These are phyloP conservation scores for Garcia nutans DNA, from an alignment of 345 rosid species.

Conservation along the genomic window DNA sequence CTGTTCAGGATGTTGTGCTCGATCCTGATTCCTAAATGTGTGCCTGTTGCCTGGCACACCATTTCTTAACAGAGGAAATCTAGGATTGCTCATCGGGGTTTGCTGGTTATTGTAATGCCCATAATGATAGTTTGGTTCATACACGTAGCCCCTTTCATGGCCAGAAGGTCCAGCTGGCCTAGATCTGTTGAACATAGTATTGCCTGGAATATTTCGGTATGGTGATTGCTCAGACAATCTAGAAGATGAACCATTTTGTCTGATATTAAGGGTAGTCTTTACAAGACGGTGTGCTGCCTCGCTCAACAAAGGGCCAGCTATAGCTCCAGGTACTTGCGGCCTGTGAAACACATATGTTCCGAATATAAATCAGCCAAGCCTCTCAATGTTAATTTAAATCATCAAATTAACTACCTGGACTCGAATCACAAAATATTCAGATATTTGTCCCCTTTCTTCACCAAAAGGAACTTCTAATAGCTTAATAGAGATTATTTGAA, in stretches of 20 bases:
- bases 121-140: conserved; percentile 42
- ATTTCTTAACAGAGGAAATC: conserved; percentile 40
- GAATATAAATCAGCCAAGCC: not conserved
- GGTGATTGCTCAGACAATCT: conserved; percentile 47
- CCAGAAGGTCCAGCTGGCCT: conserved; percentile 59
- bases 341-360: conserved; percentile 38
- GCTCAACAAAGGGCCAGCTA: conserved; percentile 69
- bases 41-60: conserved; percentile 46
- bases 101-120: conserved; percentile 47
- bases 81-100: conserved; percentile 39
- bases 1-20: conserved; percentile 46
- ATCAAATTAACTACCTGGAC: not conserved
- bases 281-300: conserved; percentile 98
- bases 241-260: conserved; percentile 51
- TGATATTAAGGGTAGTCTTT: conserved; percentile 80
- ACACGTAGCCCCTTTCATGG: conserved; percentile 47
- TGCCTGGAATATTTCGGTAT: conserved; percentile 41
- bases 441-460: not conserved
- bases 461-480: not conserved
- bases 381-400: not conserved
- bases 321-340: conserved; percentile 78
- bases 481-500: not conserved
- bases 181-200: conserved; percentile 41
- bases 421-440: no score
- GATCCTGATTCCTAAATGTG: conserved; percentile 43